Conservation (phyloP, 768 basidiomycete species). For the Leucosporidium scottii region DNA sequence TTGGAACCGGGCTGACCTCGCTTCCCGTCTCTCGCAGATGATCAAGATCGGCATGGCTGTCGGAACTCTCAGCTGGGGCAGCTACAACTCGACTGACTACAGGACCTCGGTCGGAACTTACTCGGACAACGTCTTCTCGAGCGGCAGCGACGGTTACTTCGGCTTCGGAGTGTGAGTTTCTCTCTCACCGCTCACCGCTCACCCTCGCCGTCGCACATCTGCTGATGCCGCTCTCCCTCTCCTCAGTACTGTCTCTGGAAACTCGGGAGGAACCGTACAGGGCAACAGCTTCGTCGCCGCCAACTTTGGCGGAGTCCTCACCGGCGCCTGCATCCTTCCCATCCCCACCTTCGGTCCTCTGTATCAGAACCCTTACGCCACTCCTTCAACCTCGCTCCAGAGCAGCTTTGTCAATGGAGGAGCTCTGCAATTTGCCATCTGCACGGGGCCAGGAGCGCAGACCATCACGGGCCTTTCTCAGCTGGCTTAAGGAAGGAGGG, state of each 20-base stretch:
- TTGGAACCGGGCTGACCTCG: not conserved
- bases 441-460: too few species aligned
- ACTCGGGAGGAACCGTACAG: slow-evolving; percentile 21
- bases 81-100: slow-evolving; percentile 25
- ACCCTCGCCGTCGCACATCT: too few species aligned
- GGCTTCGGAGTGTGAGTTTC: slow-evolving; percentile 26
- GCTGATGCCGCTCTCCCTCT: slow-evolving; percentile 6
- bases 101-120: slow-evolving; percentile 25
- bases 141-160: slow-evolving; percentile 32
- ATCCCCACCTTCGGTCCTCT: slow-evolving; percentile 8
- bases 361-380: slow-evolving; percentile 25
- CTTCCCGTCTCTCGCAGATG: slow-evolving; percentile 25
- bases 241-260: slow-evolving; percentile 25
- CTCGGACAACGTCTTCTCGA: slow-evolving; percentile 34
- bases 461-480: too few species aligned
- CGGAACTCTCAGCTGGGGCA: slow-evolving; percentile 34
- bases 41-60: slow-evolving; percentile 39
- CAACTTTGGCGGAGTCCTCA: slow-evolving; percentile 29
- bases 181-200: not conserved
- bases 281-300: slow-evolving; percentile 34
- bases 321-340: slow-evolving; percentile 13
- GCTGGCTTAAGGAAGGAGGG: too few species aligned
- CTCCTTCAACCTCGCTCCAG: not conserved
- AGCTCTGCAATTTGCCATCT: too few species aligned
- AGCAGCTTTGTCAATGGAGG: not conserved